A percentile compares a stretch with the other conserved stretches of the same genome.
Evolutionary conservation across 2,329 filamentous ascomycete genomes (phyloP).

Genomic region (Orbilia quercus): DNA sequence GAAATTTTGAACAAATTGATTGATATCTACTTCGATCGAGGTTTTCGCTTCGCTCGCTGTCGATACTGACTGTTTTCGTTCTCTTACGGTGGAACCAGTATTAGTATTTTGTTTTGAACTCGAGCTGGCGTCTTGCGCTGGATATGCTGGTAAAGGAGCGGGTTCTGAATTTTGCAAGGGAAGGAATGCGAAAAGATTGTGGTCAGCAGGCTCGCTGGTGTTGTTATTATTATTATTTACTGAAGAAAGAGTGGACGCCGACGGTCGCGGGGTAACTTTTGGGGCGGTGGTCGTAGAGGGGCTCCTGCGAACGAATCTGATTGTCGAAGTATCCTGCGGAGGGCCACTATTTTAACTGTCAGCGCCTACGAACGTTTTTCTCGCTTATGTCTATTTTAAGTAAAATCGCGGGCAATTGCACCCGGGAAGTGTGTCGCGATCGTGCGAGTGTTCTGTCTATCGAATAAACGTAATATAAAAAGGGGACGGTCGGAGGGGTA

Average conservation of each 20-base stretch:
- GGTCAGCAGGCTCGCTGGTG: conserved; percentile 53
- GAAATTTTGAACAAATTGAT: conserved; percentile 53
- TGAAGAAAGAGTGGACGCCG: conserved; percentile 56
- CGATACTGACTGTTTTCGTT: conserved; percentile 34
- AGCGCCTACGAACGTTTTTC: conserved; percentile 40
- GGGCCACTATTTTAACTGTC: conserved; percentile 54
- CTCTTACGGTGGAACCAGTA: conserved; percentile 14
- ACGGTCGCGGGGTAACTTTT: conserved; percentile 46
- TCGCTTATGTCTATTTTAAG: conserved; percentile 53
- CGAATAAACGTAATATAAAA: conserved; percentile 21
- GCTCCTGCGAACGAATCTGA: conserved; percentile 53
- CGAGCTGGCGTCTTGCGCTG: conserved; percentile 38
- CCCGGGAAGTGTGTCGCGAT: conserved; percentile 13
- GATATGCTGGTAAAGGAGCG: conserved; percentile 48
- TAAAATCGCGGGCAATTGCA: conserved; percentile 17
- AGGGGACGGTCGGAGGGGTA: conserved; percentile 18
- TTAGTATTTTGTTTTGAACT: conserved; percentile 40
- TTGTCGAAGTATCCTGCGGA: conserved; percentile 54
- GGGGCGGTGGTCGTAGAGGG: conserved; percentile 38
- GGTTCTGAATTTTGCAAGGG: conserved; percentile 35
- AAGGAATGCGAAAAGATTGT: conserved; percentile 48
- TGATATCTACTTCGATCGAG: conserved; percentile 41
- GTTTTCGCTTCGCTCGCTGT: conserved; percentile 48
- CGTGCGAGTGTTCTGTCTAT: neutral
- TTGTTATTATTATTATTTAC: conserved; percentile 24